These are phyloP conservation scores for Ceratobasidium sp. DNA, from an alignment of 1,284 basidiomycete species.

Conservation along the genomic window DNA sequence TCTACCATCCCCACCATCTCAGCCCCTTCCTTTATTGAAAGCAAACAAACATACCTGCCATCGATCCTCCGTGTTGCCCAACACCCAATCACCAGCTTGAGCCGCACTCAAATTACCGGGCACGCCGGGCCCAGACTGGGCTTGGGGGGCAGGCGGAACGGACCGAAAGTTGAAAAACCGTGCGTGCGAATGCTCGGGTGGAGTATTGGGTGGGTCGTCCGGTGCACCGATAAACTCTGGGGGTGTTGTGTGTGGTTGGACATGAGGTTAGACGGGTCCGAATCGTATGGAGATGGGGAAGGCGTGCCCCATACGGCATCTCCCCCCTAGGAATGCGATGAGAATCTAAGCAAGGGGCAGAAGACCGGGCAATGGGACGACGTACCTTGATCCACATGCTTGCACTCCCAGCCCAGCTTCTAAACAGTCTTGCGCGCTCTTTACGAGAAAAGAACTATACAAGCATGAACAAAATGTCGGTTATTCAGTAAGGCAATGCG, in stretches of 20 bases:
- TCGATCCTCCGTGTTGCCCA: slow-evolving; percentile 81
- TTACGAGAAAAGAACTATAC: slow-evolving; percentile 80
- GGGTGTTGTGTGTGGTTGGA: neutral
- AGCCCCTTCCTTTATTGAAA: slow-evolving; percentile 53
- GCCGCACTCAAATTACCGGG: slow-evolving; percentile 78
- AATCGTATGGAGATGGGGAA: slow-evolving; percentile 47
- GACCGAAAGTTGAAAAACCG: slow-evolving; percentile 83
- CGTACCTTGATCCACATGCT: slow-evolving; percentile 90
- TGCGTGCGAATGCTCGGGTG: slow-evolving; percentile 70
- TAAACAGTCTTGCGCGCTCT: slow-evolving; percentile 90
- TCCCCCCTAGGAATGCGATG: slow-evolving; percentile 81
- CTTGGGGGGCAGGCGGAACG: slow-evolving; percentile 34
- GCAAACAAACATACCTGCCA: slow-evolving; percentile 67
- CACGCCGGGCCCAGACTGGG: slow-evolving; percentile 47
- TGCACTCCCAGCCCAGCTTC: slow-evolving; percentile 94
- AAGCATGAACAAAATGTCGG: slow-evolving; percentile 39
- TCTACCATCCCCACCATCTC: slow-evolving; percentile 59
- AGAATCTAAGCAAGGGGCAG: neutral
- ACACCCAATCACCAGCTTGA: slow-evolving; percentile 79
- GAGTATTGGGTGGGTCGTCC: slow-evolving; percentile 74
- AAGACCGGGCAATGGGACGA: neutral
- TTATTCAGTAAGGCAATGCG: slow-evolving; percentile 52
- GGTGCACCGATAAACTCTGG: slow-evolving; percentile 57
- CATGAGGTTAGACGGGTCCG: slow-evolving; percentile 45
- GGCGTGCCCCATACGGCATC: slow-evolving; percentile 87